phyloP scores from a whole-genome alignment of 2,329 filamentous ascomycete genomes.

The Hymenotorrendiella dingleyae region DNA sequence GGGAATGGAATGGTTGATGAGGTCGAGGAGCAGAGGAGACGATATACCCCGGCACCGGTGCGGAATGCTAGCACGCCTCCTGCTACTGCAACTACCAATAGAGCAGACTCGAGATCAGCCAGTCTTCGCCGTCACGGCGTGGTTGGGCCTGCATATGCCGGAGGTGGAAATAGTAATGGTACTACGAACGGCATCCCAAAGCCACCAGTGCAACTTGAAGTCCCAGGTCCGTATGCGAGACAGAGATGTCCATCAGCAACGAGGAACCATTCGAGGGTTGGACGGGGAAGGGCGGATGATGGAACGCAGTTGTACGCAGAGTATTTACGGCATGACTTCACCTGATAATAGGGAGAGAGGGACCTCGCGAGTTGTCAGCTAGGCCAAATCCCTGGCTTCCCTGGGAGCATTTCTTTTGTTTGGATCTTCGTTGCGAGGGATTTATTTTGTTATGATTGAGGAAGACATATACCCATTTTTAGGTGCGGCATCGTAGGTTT shows the following conservation, averaged over 20 bases:
- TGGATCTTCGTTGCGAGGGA: too few relatives aligned
- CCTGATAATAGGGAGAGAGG: too few relatives aligned
- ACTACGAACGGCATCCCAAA: neutral
- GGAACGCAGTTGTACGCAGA: slow-evolving; percentile 15
- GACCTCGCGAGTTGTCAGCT: too few relatives aligned
- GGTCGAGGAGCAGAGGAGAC: slow-evolving; percentile 6
- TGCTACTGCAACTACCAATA: neutral
- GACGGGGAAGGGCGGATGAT: slow-evolving; percentile 4
- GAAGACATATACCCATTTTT: too few relatives aligned
- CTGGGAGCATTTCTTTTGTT: too few relatives aligned
- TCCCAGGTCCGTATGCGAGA: neutral
- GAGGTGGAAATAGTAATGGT: neutral
- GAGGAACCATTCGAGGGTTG: neutral
- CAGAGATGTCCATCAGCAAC: neutral
- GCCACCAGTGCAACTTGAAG: neutral
- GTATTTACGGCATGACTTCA: too few relatives aligned
- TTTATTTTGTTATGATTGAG: too few relatives aligned
- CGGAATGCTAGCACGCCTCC: too few relatives aligned
- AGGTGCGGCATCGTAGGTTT: too few relatives aligned
- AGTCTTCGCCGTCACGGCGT: neutral
- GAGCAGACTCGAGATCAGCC: neutral
- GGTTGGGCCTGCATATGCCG: neutral
- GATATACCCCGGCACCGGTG: too few relatives aligned
- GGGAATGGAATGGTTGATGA: slow-evolving; percentile 8
- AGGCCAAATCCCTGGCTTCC: too few relatives aligned